Base-by-base conservation (phyloP, 1,284 basidiomycete species). In the Exobasidium rhododendri region DNA sequence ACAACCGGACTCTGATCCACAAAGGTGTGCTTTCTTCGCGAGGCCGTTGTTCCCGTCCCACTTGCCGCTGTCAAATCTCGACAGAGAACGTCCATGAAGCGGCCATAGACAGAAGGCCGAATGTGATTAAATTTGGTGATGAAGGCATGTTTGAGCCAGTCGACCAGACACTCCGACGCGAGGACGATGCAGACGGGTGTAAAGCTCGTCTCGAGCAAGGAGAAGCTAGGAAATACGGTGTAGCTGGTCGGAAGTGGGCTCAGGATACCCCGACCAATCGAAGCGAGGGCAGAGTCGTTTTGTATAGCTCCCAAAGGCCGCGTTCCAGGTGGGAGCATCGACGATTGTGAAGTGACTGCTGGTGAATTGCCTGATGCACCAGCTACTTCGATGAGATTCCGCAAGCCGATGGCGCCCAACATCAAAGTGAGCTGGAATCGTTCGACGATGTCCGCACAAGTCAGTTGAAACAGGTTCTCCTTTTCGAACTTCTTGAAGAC, bases 401-500 rank as follows among this genome's bases (percentile, higher is more conserved):
- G 88, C 66, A 94, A 86, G 0, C 92, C 93, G 53, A 99, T 93
- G 20, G 93, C 87, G 45, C 85, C 83, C 5, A 99, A 86, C 92
- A 98, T 97, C 17, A 97, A 81, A 6, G 87, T 85, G 3, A 99
- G 85, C 5, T 92, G 93, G 76, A 98, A 99, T 1, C 96, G 88
- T 81, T 99, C 96, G 29, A 98, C 96, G 66, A 99, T 97, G 80
- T 99, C 96, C 52, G 77, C 77, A 59, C 77, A 79, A 22, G 93
- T 96, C 67, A 99, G 94, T 80, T 99, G 96, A 79, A 99, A 97
- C n/a, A 99, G 85, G 75, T 91, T 97, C 76, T 98, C 96, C 81
- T 97, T 99, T 80, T 98, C 96, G 73, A 99, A 98, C 80, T 91
- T 97, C 82, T 98, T 99, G 86, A 99, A 99, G 0, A 99, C 96